Evolutionary conservation across 768 basidiomycete species (phyloP).

Genomic region (Cystobasidium onofrii): DNA sequence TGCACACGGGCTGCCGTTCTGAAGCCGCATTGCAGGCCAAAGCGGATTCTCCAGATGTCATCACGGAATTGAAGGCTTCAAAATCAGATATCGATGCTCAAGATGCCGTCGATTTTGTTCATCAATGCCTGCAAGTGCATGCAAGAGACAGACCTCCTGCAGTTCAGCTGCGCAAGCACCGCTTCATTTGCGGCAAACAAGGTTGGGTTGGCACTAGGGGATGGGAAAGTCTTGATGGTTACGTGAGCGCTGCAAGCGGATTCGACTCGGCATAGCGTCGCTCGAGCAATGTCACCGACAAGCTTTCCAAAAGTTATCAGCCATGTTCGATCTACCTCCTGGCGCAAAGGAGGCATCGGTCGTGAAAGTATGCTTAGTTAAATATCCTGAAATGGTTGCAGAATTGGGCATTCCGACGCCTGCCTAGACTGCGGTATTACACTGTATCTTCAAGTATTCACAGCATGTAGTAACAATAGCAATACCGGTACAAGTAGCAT

Average conservation of each 20-base stretch:
- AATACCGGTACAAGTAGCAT: neutral
- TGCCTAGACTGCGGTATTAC: neutral
- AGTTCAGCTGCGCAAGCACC: conserved; percentile 66
- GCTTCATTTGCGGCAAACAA: conserved; percentile 66
- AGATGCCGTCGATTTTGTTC: conserved; percentile 76
- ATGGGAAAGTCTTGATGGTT: conserved; percentile 10
- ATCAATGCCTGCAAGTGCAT: conserved; percentile 74
- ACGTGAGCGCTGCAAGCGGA: neutral
- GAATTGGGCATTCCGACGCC: neutral
- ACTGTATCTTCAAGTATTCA: neutral
- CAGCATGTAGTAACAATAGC: neutral
- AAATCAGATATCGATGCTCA: conserved; percentile 55
- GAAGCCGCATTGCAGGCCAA: conserved; percentile 39
- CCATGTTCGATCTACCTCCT: neutral
- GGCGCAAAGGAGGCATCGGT: too few species aligned
- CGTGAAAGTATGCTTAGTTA: too few species aligned
- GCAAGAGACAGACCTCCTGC: conserved; percentile 72
- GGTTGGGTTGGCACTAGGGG: conserved; percentile 57
- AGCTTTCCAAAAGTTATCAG: too few species aligned
- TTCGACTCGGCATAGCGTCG: neutral
- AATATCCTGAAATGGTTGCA: neutral
- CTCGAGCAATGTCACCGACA: too few species aligned
- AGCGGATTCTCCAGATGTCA: conserved; percentile 39
- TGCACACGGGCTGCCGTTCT: conserved; percentile 35
- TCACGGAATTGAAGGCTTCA: conserved; percentile 45